Percentiles rank a stretch among this genome's conserved stretches.
Conservation (phyloP, 129 eudicot species). For the Pulicaria dysenterica region DNA sequence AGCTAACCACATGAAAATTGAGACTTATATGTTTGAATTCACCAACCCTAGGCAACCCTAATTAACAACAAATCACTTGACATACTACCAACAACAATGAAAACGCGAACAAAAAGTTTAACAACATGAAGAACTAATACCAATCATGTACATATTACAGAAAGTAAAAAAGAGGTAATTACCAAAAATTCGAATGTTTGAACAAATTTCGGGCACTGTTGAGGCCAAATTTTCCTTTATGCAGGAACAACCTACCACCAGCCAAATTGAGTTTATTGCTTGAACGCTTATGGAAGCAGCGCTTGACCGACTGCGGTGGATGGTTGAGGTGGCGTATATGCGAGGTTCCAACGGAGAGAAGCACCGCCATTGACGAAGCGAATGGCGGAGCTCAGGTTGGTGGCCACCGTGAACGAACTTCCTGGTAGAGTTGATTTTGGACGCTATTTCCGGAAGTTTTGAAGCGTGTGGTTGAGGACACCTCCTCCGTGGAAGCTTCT, state of each 20-base stretch:
- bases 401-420: constrained; percentile 28
- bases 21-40: background rate
- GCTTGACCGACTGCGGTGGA: constrained; percentile 4
- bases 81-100: background rate
- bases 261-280: constrained; percentile 10
- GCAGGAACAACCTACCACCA: constrained; percentile 21
- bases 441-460: constrained; percentile 7
- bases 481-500: constrained; percentile 15
- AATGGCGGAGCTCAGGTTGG: constrained; percentile 32
- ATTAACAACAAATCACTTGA: constrained; percentile 8
- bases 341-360: constrained; percentile 34
- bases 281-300: constrained; percentile 17
- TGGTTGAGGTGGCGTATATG: constrained; percentile 13
- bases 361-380: constrained; percentile 39
- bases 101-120: constrained; percentile 6
- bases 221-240: constrained; percentile 18
- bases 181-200: constrained; percentile 19
- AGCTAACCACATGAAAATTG: background rate
- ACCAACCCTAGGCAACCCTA: background rate
- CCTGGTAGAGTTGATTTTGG: constrained; percentile 10
- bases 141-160: background rate
- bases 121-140: background rate
- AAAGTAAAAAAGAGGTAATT: constrained; percentile 1
- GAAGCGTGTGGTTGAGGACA: constrained; percentile 25
- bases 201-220: constrained; percentile 19